phyloP scores from a whole-genome alignment of 2,329 filamentous ascomycete genomes.

The Mollisia scopiformis region DNA sequence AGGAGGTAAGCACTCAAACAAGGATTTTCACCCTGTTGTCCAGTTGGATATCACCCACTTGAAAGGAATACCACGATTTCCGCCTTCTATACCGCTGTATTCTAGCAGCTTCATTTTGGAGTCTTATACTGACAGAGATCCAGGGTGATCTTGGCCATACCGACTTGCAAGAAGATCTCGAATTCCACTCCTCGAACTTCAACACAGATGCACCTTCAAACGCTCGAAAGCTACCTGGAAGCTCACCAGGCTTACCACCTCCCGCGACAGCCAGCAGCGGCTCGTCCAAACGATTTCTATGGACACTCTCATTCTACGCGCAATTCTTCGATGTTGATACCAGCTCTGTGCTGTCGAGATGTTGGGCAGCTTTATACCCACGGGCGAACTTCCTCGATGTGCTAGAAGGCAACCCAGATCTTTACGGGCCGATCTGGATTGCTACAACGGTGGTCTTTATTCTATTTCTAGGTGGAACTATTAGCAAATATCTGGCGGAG shows the following conservation, averaged over 20 bases:
- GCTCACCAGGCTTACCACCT: conserved; percentile 52
- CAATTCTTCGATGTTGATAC: conserved; percentile 99
- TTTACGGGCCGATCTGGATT: conserved; percentile 99
- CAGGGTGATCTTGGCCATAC: conserved; percentile 97
- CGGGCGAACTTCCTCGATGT: conserved; percentile 96
- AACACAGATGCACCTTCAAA: conserved; percentile 55
- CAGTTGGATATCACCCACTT: no score
- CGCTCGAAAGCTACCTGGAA: conserved; percentile 43
- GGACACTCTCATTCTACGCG: conserved; percentile 90
- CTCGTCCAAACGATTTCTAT: conserved; percentile 84
- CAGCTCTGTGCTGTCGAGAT: conserved; percentile 82
- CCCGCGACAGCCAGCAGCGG: conserved; percentile 56
- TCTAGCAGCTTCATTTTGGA: no score
- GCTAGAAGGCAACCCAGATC: conserved; percentile 91
- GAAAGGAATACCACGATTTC: no score
- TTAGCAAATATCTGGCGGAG: conserved; percentile 82
- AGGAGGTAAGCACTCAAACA: conserved; percentile 68
- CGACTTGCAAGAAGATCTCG: conserved; percentile 96
- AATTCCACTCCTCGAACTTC: conserved; percentile 95
- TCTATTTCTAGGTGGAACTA: conserved; percentile 91
- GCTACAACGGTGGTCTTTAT: conserved; percentile 97
- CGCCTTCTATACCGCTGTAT: no score
- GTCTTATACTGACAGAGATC: background rate
- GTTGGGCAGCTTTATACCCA: conserved; percentile 86
- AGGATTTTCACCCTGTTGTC: no score